Percentiles rank a stretch among this genome's conserved stretches.
Evolutionary conservation across 345 rosid genomes (phyloP).

Genomic region (Raphanus raphanistrum): DNA sequence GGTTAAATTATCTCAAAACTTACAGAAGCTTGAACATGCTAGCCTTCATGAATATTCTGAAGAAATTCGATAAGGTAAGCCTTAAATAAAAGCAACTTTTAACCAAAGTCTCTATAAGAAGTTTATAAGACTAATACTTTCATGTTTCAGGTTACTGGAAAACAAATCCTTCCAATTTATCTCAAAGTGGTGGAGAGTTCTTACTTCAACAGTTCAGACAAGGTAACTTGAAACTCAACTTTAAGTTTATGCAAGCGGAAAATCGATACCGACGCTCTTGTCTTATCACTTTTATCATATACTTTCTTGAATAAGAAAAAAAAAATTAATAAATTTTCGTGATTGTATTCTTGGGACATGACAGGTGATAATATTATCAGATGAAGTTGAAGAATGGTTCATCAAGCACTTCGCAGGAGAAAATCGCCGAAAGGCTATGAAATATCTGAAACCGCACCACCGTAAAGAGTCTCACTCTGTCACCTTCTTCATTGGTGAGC

Average conservation of each 20-base stretch:
- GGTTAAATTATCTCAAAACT: slow-evolving; percentile 81
- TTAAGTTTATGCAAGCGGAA: slow-evolving; percentile 32
- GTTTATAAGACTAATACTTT: neutral
- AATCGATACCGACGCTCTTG: slow-evolving; percentile 29
- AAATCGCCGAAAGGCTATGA: slow-evolving; percentile 84
- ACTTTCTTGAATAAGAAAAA: slow-evolving; percentile 16
- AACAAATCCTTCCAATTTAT: slow-evolving; percentile 86
- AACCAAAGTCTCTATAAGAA: neutral
- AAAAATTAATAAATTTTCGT: neutral
- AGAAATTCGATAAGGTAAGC: slow-evolving; percentile 89
- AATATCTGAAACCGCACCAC: slow-evolving; percentile 83
- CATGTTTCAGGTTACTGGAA: slow-evolving; percentile 67
- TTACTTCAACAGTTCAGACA: slow-evolving; percentile 89
- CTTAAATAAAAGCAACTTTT: neutral
- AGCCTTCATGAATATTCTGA: slow-evolving; percentile 92
- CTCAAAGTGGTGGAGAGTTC: slow-evolving; percentile 93
- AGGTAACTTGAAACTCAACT: slow-evolving; percentile 49
- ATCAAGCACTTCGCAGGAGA: slow-evolving; percentile 78
- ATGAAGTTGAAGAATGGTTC: slow-evolving; percentile 88
- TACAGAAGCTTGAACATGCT: slow-evolving; percentile 96
- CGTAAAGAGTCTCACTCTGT: slow-evolving; percentile 78
- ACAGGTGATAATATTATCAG: slow-evolving; percentile 82
- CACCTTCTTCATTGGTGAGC: slow-evolving; percentile 93
- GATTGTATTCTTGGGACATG: slow-evolving; percentile 36
- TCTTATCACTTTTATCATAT: slow-evolving; percentile 22